Evolutionary conservation across 2,329 filamentous ascomycete genomes (phyloP).

Genomic region (Alternaria longipes): DNA sequence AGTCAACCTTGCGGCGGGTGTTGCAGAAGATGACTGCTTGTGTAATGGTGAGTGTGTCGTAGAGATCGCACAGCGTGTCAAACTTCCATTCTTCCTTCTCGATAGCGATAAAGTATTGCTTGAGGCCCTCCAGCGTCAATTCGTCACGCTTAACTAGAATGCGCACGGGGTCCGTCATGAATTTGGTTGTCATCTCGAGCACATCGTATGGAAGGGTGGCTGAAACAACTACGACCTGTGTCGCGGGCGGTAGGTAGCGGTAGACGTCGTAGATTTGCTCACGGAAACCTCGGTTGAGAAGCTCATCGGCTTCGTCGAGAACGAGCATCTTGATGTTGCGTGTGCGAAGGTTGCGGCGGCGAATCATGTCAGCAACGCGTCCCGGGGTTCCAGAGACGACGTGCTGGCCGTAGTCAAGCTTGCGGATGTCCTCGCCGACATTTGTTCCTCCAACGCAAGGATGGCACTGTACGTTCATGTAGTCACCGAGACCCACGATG

Average conservation of each 20-base stretch:
- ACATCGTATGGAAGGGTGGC: conserved; percentile 98
- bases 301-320: conserved; percentile 78
- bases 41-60: conserved; percentile 97
- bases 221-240: conserved; percentile 97
- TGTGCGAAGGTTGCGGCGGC: conserved; percentile 75
- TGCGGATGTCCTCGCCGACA: conserved; percentile 96
- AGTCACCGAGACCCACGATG: conserved; percentile 99
- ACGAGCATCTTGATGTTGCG: conserved; percentile 82
- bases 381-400: conserved; percentile 98
- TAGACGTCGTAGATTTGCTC: conserved; percentile 99
- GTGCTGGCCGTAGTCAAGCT: conserved; percentile 96
- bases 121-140: conserved; percentile 93
- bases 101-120: conserved; percentile 99
- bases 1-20: conserved; percentile 98
- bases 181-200: conserved; percentile 98
- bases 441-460: conserved; percentile 98
- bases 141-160: conserved; percentile 99
- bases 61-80: conserved; percentile 96
- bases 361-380: conserved; percentile 87
- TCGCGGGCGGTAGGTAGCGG: conserved; percentile 93
- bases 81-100: conserved; percentile 99
- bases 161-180: conserved; percentile 98
- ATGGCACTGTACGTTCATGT: conserved; percentile 99
- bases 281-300: conserved; percentile 92
- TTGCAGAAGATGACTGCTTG: conserved; percentile 99